Conservation (phyloP, 768 basidiomycete species). For the Daedalea quercina region DNA sequence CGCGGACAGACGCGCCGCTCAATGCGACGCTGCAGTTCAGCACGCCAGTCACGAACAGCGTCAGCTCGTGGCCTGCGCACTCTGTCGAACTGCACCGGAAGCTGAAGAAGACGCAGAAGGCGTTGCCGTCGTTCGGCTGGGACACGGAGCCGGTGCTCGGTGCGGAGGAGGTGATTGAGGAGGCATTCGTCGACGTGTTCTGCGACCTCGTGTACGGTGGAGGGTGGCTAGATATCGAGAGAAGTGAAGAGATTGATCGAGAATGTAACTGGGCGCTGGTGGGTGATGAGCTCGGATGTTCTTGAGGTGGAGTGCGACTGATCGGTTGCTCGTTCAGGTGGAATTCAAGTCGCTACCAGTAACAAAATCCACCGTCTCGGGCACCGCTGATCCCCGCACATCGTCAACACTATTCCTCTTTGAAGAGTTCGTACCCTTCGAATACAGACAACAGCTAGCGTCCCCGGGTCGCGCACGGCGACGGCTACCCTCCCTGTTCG, state of each 20-base stretch:
- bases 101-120: constrained; percentile 77
- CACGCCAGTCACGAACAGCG: constrained; percentile 44
- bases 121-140: constrained; percentile 85
- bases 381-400: constrained; percentile 59
- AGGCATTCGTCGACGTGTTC: constrained; percentile 84
- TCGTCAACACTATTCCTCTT: constrained; percentile 71
- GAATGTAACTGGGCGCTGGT: constrained; percentile 94
- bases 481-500: constrained; percentile 65
- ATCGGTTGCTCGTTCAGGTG: constrained; percentile 39
- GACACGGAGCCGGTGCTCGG: constrained; percentile 83
- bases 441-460: constrained; percentile 73
- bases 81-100: constrained; percentile 69
- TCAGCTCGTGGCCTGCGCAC: constrained; percentile 69
- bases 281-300: constrained; percentile 18
- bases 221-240: constrained; percentile 79
- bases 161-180: constrained; percentile 78
- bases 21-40: constrained; percentile 79
- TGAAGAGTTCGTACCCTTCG: constrained; percentile 90
- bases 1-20: constrained; percentile 69
- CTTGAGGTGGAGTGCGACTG: neutral
- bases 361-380: constrained; percentile 19
- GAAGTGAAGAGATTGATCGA: constrained; percentile 67
- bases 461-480: constrained; percentile 43
- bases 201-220: constrained; percentile 76
- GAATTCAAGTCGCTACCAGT: constrained; percentile 79